Evolutionary conservation across 129 eudicot species (phyloP).

Genomic region (Silybum marianum): DNA sequence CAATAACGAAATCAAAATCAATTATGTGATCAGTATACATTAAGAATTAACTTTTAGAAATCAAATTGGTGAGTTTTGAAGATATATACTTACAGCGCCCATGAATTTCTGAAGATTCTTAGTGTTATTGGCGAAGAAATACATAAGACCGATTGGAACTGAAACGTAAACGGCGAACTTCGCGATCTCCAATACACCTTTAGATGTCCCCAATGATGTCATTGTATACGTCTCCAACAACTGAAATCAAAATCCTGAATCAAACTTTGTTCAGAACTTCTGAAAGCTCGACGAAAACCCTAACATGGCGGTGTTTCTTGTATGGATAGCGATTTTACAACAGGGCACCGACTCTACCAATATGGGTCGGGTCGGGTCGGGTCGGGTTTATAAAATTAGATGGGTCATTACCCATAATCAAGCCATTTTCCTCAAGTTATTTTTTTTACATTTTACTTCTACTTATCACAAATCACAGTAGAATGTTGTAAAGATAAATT

Average conservation of each 20-base stretch:
- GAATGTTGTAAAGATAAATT: too few species aligned
- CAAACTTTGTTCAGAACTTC: background rate
- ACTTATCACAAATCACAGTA: too few species aligned
- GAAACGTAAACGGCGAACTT: constrained; percentile 83
- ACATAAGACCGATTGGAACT: constrained; percentile 89
- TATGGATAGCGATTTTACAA: constrained; percentile 29
- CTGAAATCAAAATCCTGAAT: constrained; percentile 14
- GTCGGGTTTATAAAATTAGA: too few species aligned
- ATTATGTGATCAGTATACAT: background rate
- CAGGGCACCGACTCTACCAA: constrained; percentile 10
- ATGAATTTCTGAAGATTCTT: constrained; percentile 76
- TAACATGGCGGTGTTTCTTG: constrained; percentile 8
- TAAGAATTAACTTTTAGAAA: background rate
- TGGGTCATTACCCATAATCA: too few species aligned
- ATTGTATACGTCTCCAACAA: constrained; percentile 26
- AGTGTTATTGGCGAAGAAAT: constrained; percentile 78
- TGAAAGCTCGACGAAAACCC: constrained; percentile 23
- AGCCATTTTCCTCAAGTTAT: too few species aligned
- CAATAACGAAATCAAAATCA: background rate
- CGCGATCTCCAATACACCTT: constrained; percentile 88
- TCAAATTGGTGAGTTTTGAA: background rate
- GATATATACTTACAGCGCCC: constrained; percentile 64
- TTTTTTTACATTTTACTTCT: too few species aligned
- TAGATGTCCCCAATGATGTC: constrained; percentile 86
- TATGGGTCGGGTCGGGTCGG: constrained; percentile 15